A percentile compares a stretch with the other conserved stretches of the same genome.
These are phyloP conservation scores for Sanghuangporus sanghuang DNA, from an alignment of 1,284 basidiomycete species.

Conservation along the genomic window DNA sequence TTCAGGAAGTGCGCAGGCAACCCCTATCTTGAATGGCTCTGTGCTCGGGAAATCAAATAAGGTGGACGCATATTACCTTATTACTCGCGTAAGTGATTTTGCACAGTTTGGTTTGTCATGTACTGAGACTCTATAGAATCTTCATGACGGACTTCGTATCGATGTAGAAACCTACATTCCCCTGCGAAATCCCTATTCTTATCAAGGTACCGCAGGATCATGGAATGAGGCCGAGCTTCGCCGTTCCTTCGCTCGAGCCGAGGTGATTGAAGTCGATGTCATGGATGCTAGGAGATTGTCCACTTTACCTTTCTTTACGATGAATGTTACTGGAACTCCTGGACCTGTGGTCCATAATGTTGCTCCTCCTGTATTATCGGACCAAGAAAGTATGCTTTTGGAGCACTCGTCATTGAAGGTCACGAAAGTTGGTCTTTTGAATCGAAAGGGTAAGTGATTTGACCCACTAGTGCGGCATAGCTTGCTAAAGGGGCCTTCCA, in stretches of 20 bases:
- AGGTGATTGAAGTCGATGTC: constrained; percentile 51
- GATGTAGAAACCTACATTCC: constrained; percentile 66
- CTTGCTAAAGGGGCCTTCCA: constrained; percentile 14
- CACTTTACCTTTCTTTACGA: constrained; percentile 41
- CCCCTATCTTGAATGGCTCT: constrained; percentile 5
- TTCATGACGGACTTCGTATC: constrained; percentile 73
- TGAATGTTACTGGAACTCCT: constrained; percentile 35
- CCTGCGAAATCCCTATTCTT: constrained; percentile 68
- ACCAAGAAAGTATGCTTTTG: constrained; percentile 21
- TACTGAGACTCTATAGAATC: constrained; percentile 39
- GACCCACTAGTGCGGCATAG: neutral
- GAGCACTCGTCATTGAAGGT: constrained; percentile 53
- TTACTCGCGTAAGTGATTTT: constrained; percentile 52
- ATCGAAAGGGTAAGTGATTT: constrained; percentile 55
- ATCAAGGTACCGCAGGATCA: constrained; percentile 62
- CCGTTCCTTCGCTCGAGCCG: constrained; percentile 64
- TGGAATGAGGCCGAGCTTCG: constrained; percentile 72
- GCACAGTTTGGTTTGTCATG: constrained; percentile 3
- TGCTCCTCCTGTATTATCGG: constrained; percentile 23
- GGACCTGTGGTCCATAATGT: constrained; percentile 23
- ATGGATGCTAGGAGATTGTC: constrained; percentile 35
- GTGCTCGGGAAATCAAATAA: constrained; percentile 56
- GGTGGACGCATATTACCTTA: constrained; percentile 91
- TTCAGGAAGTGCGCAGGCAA: constrained; percentile 24
- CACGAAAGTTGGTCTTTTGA: constrained; percentile 78